Percentiles rank a stretch among this genome's conserved stretches.
phyloP scores from a whole-genome alignment of 169 alveolate genomes.

The Cystoisospora suis region DNA sequence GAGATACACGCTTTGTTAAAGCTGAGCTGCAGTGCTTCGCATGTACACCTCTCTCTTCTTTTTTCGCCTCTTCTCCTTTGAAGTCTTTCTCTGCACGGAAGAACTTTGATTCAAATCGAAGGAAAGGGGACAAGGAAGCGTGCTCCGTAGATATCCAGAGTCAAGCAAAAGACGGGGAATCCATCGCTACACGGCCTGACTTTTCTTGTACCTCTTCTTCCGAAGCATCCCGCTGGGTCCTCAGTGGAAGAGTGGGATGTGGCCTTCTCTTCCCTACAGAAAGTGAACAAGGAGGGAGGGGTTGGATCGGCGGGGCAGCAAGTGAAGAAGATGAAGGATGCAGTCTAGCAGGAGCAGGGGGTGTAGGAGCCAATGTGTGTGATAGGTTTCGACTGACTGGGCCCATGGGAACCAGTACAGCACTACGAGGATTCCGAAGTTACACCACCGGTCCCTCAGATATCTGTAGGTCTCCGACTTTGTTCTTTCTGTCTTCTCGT shows the following conservation, averaged over 20 bases:
- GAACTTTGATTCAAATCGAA: too few species aligned
- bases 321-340: too few species aligned
- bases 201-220: too few species aligned
- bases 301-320: too few species aligned
- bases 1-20: constrained; percentile 40
- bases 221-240: constrained; percentile 26
- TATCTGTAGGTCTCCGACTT: not conserved
- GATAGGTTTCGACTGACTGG: constrained; percentile 31
- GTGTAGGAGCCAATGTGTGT: not conserved
- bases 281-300: not conserved
- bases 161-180: not conserved
- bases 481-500: not conserved
- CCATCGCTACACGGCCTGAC: not conserved
- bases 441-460: constrained; percentile 45
- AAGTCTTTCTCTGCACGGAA: not conserved
- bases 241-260: constrained; percentile 17
- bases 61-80: too few species aligned
- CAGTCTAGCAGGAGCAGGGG: not conserved
- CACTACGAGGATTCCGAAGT: constrained; percentile 43
- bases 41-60: constrained; percentile 23
- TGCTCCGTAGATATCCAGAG: too few species aligned
- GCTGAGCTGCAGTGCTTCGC: constrained; percentile 42
- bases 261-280: constrained; percentile 6
- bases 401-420: constrained; percentile 25
- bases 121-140: too few species aligned